Conservation (phyloP, 2,329 filamentous ascomycete species). For the Colletotrichum gloeosporioides region DNA sequence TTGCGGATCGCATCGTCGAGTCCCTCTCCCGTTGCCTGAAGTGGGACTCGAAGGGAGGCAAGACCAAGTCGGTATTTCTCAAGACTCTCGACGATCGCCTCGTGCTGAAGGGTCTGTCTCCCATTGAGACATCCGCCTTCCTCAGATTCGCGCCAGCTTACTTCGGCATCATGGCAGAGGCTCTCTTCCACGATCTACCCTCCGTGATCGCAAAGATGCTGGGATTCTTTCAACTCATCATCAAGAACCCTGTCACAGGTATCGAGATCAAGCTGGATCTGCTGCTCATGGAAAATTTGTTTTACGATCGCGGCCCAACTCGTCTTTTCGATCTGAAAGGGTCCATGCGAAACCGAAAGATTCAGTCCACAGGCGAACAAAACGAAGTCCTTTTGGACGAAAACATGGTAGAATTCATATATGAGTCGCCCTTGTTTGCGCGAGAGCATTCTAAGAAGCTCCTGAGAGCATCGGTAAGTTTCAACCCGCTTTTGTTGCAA, state of each 20-base stretch:
- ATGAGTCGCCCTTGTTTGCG: constrained; percentile 93
- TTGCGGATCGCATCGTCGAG: constrained; percentile 92
- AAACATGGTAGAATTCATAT: constrained; percentile 99
- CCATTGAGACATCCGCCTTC: constrained; percentile 92
- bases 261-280: constrained; percentile 95
- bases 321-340: constrained; percentile 96
- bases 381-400: constrained; percentile 97
- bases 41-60: constrained; percentile 97
- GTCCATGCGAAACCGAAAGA: constrained; percentile 98
- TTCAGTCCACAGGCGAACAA: constrained; percentile 92
- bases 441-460: constrained; percentile 96
- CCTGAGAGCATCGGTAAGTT: constrained; percentile 73
- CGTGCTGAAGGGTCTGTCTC: constrained; percentile 88
- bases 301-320: constrained; percentile 91
- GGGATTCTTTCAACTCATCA: constrained; percentile 95
- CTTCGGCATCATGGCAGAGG: constrained; percentile 96
- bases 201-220: constrained; percentile 99
- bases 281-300: constrained; percentile 95
- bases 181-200: constrained; percentile 91
- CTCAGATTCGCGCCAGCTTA: constrained; percentile 95
- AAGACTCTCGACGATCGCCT: constrained; percentile 96
- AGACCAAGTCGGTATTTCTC: constrained; percentile 95
- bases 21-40: constrained; percentile 94
- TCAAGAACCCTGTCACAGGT: constrained; percentile 91
- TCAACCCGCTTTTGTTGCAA: not conserved